A percentile compares a stretch with the other conserved stretches of the same genome.
phyloP scores from a whole-genome alignment of 257 asterid species.

The Solanum neorickii region DNA sequence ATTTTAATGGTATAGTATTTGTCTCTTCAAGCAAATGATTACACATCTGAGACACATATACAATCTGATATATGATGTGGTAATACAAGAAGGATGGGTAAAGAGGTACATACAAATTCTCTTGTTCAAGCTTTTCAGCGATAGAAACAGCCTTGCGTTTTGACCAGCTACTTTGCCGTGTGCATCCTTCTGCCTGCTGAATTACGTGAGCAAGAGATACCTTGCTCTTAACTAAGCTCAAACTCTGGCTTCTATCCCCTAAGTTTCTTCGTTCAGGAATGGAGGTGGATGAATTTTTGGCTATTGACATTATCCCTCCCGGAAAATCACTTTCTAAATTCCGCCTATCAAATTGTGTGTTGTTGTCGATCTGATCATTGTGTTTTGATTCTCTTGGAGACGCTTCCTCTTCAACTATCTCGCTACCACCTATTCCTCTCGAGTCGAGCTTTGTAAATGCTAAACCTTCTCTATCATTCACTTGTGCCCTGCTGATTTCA shows the following conservation, averaged over 20 bases:
- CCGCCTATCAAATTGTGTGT: conserved; percentile 1
- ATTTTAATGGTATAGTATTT: not conserved
- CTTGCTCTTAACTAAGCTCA: conserved; percentile 76
- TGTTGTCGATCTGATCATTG: not conserved
- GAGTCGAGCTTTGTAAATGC: not conserved
- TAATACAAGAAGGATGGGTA: not conserved
- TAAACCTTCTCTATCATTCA: conserved; percentile 15
- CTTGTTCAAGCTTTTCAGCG: conserved; percentile 94
- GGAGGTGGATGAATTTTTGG: conserved; percentile 1
- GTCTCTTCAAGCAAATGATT: not conserved
- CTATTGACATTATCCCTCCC: conserved; percentile 2
- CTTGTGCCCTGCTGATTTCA: conserved; percentile 15
- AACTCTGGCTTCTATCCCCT: conserved; percentile 48
- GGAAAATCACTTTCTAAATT: conserved; percentile 5
- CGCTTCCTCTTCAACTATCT: conserved; percentile 57
- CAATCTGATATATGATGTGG: not conserved
- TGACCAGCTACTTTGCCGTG: conserved; percentile 73
- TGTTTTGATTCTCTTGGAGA: conserved; percentile 15
- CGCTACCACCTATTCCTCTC: conserved; percentile 30
- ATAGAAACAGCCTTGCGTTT: conserved; percentile 79
- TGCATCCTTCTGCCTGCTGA: conserved; percentile 72
- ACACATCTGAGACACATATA: not conserved
- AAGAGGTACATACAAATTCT: conserved; percentile 60
- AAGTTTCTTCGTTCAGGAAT: conserved; percentile 22
- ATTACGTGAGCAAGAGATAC: conserved; percentile 88